These are phyloP conservation scores for Salix dunnii DNA, from an alignment of 345 rosid genomes.

Conservation along the genomic window DNA sequence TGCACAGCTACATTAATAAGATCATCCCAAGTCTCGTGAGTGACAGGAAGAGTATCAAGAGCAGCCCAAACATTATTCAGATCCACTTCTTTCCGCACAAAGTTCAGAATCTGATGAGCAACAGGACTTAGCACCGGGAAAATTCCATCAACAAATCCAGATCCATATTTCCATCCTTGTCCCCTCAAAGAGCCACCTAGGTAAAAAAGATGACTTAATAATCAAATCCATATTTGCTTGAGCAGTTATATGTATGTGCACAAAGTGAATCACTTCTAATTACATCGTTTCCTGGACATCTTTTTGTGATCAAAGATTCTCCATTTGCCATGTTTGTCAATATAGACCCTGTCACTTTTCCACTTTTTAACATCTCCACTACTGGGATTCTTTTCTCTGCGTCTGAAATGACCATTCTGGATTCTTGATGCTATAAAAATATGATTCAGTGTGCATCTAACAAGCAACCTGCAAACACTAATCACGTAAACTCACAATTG, in stretches of 20 bases:
- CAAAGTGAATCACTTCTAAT: neutral
- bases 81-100: slow-evolving; percentile 51
- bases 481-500: neutral
- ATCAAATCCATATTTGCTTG: neutral
- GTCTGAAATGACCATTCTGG: slow-evolving; percentile 25
- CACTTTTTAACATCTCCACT: slow-evolving; percentile 34
- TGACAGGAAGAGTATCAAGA: slow-evolving; percentile 59
- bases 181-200: slow-evolving; percentile 89
- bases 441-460: slow-evolving; percentile 35
- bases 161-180: slow-evolving; percentile 91
- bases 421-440: slow-evolving; percentile 33
- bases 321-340: slow-evolving; percentile 66
- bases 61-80: slow-evolving; percentile 39
- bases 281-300: slow-evolving; percentile 71
- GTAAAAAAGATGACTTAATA: neutral
- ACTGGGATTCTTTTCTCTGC: slow-evolving; percentile 29
- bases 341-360: slow-evolving; percentile 50
- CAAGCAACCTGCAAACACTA: slow-evolving; percentile 42
- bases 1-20: slow-evolving; percentile 72
- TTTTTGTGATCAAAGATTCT: slow-evolving; percentile 60
- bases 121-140: slow-evolving; percentile 80
- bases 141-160: slow-evolving; percentile 90
- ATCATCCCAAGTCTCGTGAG: slow-evolving; percentile 85
- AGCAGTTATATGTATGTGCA: neutral
- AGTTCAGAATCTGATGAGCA: slow-evolving; percentile 63